phyloP scores from a whole-genome alignment of 345 rosid species.

The Alliaria petiolata region DNA sequence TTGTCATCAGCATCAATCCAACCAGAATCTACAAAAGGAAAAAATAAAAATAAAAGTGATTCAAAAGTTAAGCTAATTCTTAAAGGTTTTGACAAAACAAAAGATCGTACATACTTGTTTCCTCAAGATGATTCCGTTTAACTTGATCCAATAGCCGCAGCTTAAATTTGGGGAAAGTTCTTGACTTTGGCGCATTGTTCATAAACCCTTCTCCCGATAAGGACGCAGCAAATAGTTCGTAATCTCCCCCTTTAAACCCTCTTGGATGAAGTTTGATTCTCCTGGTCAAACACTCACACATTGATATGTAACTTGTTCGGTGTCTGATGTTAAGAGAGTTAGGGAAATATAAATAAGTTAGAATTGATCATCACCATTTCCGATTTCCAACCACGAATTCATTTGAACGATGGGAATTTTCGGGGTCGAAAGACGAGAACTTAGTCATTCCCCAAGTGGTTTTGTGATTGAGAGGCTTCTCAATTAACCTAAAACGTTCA shows the following conservation, averaged over 20 bases:
- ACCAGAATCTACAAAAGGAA: neutral
- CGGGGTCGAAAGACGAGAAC: slow-evolving; percentile 10
- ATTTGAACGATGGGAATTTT: neutral
- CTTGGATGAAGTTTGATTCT: slow-evolving; percentile 5
- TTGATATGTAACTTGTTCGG: neutral
- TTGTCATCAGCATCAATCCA: neutral
- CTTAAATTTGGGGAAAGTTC: neutral
- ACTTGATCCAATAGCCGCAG: slow-evolving; percentile 3
- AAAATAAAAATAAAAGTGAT: neutral
- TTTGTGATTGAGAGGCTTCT: slow-evolving; percentile 19
- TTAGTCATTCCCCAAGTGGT: slow-evolving; percentile 18
- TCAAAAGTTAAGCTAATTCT: neutral
- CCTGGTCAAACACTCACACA: neutral
- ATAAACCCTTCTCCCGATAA: slow-evolving; percentile 2
- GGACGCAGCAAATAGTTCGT: slow-evolving; percentile 11
- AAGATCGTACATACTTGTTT: neutral
- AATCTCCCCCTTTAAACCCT: neutral
- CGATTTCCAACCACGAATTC: slow-evolving; percentile 21
- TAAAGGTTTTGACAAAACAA: neutral
- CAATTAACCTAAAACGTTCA: slow-evolving; percentile 5
- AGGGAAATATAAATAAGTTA: too few relatives aligned
- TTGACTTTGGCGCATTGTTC: neutral
- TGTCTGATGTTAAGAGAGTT: neutral
- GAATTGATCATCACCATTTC: neutral
- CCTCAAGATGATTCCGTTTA: neutral